phyloP scores from a whole-genome alignment of 768 basidiomycete genomes.

The Podaxis sp. region DNA sequence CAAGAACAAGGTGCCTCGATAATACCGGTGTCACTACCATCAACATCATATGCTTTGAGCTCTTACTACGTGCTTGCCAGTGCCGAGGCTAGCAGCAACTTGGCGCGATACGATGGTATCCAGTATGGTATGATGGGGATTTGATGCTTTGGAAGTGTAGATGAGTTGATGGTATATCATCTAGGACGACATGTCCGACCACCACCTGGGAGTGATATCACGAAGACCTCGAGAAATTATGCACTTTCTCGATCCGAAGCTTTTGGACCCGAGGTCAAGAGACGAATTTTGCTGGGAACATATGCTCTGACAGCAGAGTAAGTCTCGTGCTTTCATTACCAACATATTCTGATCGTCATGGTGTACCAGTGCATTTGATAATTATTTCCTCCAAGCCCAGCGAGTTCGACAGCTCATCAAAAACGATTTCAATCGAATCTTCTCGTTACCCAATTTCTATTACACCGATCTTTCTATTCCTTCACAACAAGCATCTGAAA shows the following conservation, averaged over 20 bases:
- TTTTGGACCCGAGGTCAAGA: conserved; percentile 84
- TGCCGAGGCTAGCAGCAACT: conserved; percentile 90
- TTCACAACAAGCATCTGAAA: not conserved
- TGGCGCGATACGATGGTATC: conserved; percentile 88
- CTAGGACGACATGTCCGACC: conserved; percentile 53
- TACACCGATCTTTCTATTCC: conserved; percentile 19
- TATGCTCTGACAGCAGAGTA: conserved; percentile 92
- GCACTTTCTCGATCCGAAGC: conserved; percentile 63
- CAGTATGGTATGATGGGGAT: conserved; percentile 58
- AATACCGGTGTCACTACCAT: conserved; percentile 72
- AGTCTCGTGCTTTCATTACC: conserved; percentile 25
- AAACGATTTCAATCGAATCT: conserved; percentile 70
- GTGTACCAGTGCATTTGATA: conserved; percentile 81
- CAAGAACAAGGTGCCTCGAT: conserved; percentile 60
- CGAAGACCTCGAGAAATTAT: conserved; percentile 56
- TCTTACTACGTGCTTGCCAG: conserved; percentile 96
- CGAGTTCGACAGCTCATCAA: conserved; percentile 70
- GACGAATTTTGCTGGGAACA: conserved; percentile 85
- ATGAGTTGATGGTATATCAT: not conserved
- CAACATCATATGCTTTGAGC: conserved; percentile 69
- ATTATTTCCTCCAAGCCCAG: conserved; percentile 94
- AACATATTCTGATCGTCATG: not conserved
- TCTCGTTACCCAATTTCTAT: conserved; percentile 55
- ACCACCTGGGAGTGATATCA: conserved; percentile 37
- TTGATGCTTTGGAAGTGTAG: not conserved